phyloP scores from a whole-genome alignment of 768 basidiomycete genomes.

The Gyrodon lividus region DNA sequence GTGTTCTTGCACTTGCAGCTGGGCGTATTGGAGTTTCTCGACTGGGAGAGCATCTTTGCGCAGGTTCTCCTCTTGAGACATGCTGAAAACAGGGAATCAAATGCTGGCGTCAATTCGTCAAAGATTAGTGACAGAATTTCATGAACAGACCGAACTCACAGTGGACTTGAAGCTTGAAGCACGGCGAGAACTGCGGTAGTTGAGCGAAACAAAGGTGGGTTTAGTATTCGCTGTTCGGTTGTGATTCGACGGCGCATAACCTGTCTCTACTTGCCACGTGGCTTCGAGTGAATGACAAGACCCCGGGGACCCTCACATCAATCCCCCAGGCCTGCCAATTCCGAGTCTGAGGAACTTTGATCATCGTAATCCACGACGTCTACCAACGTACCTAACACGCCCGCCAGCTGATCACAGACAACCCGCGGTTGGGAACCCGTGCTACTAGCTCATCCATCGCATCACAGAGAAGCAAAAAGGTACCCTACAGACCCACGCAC shows the following conservation, averaged over 20 bases:
- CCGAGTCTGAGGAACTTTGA: neutral
- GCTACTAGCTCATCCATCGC: neutral
- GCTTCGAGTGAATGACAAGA: neutral
- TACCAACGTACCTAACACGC: no score
- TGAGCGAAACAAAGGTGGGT: no score
- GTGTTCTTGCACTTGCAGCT: conserved; percentile 21
- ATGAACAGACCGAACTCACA: neutral
- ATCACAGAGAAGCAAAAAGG: conserved; percentile 1
- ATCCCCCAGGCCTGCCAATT: neutral
- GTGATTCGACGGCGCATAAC: no score
- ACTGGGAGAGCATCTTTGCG: neutral
- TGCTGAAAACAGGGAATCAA: conserved; percentile 1
- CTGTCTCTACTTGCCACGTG: no score
- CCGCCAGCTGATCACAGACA: neutral
- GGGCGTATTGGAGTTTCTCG: conserved; percentile 22
- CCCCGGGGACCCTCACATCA: neutral
- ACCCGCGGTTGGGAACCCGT: neutral
- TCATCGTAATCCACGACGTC: neutral
- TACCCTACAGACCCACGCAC: conserved; percentile 11
- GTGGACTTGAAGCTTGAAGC: neutral
- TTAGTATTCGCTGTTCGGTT: no score
- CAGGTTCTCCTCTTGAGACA: conserved; percentile 28
- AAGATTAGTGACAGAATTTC: neutral
- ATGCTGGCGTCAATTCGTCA: neutral
- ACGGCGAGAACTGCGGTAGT: no score